Evolutionary conservation across 2,329 filamentous ascomycete genomes (phyloP).

Genomic region (Fusarium lyarnte): DNA sequence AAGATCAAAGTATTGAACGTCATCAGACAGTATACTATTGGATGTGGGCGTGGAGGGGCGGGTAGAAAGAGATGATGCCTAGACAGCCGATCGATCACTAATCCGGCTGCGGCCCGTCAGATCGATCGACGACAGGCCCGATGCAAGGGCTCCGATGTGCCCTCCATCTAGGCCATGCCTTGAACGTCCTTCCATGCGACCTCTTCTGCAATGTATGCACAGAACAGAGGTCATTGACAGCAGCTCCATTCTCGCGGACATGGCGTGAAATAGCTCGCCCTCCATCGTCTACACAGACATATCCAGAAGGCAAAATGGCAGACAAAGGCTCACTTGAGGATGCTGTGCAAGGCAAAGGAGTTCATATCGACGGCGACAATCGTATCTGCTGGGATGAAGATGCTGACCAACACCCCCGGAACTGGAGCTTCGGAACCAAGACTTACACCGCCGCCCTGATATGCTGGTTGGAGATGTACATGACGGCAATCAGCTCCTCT

Average conservation of each 20-base stretch:
- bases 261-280: too few species aligned
- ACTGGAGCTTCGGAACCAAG: background rate
- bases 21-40: background rate
- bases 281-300: too few species aligned
- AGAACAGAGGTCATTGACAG: too few species aligned
- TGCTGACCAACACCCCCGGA: background rate
- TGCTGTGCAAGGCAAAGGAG: background rate
- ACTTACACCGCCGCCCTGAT: background rate
- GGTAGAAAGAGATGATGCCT: background rate
- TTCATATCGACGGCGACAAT: background rate
- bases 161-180: background rate
- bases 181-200: rapidly evolving
- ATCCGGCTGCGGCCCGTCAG: background rate
- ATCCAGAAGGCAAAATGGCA: rapidly evolving
- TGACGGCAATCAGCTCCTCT: background rate
- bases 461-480: background rate
- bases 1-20: background rate
- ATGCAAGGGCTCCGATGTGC: background rate
- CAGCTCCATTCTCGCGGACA: background rate
- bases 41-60: background rate
- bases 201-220: background rate
- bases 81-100: background rate
- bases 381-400: background rate
- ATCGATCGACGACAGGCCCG: background rate
- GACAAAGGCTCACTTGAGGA: background rate